phyloP scores from a whole-genome alignment of 2,329 filamentous ascomycete genomes.

The Botrytis medusae region DNA sequence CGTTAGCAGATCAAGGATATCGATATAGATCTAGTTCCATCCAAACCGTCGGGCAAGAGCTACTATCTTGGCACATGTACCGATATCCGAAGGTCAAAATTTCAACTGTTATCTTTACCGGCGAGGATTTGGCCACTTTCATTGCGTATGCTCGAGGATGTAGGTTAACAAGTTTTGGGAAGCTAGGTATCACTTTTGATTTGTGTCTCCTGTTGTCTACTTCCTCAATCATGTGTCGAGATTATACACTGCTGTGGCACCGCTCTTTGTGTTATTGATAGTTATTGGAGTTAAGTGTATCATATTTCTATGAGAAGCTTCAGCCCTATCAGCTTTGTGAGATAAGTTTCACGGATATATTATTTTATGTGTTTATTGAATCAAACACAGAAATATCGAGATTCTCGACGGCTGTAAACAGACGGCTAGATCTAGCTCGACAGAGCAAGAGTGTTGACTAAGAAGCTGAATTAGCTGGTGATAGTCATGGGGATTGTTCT shows the following conservation, averaged over 20 bases:
- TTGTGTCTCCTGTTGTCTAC: neutral
- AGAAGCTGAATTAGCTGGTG: neutral
- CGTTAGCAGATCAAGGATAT: neutral
- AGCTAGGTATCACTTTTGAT: neutral
- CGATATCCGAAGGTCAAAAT: neutral
- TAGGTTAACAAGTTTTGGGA: neutral
- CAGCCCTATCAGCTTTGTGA: slow-evolving; percentile 4
- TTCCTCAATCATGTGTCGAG: neutral
- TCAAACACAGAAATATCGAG: neutral
- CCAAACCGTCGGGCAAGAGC: slow-evolving; percentile 6
- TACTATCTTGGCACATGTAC: neutral
- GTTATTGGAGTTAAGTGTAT: neutral
- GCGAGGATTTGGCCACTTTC: neutral
- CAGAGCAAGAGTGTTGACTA: neutral
- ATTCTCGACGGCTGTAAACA: neutral
- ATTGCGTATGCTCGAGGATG: neutral
- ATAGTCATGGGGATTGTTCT: neutral
- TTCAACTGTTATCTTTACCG: neutral
- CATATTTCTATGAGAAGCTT: slow-evolving; percentile 6
- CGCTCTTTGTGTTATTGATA: neutral
- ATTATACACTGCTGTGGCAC: neutral
- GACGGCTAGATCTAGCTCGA: too few species aligned
- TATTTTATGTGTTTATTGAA: neutral
- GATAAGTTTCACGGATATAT: neutral
- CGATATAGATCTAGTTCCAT: neutral